Base-by-base conservation (phyloP, 148 eudicot species). In the Drosera capensis region DNA sequence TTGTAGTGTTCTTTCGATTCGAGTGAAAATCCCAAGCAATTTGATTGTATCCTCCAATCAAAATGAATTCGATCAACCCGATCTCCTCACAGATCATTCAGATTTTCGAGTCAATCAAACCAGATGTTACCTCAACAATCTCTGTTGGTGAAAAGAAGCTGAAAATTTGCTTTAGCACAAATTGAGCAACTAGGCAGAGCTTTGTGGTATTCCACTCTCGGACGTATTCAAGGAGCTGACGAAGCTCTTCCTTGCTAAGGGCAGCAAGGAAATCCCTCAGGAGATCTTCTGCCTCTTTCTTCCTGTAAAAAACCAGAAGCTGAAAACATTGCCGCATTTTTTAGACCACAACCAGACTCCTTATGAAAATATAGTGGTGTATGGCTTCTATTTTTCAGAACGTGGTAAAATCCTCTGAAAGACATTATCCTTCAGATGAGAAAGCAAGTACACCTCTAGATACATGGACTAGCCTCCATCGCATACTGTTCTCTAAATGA, bases 171-270 rank as follows among this genome's bases (percentile, higher is more conserved):
- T 71, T 68, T 62, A 90, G 95, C 49, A 90, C 94, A 52, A 68
- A 78, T 45, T 90, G 93, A 3, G 99, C 93, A 20, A 85, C 65
- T 50, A 80, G 94, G 48, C 99, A 90, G 25, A 81, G 65, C 68
- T 78, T 90, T 26, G 99, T 90, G 44, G 94, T 80, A 67, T 90
- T 90, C 99, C 99, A 90, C 68, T 85, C 99, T 58, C 99, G 70
- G 37, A 85, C 56, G 59, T 81, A 90, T 55, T 90, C 94, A 56
- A 90, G 49, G 62, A 90, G 85, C 35, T 48, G 52, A 40, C 44
- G 80, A 52, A 73, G 45, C 57, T 81, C 78, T 54, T 90, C 95
- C 66, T 73, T 90, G 45, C 65, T 76, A 55, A 90, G 78, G 46
- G 47, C 64, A 25, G 44, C 15, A 52, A 90, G 70, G 52, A 86